phyloP scores from a whole-genome alignment of 2,329 filamentous ascomycete species.

The Aspergillus sojae region DNA sequence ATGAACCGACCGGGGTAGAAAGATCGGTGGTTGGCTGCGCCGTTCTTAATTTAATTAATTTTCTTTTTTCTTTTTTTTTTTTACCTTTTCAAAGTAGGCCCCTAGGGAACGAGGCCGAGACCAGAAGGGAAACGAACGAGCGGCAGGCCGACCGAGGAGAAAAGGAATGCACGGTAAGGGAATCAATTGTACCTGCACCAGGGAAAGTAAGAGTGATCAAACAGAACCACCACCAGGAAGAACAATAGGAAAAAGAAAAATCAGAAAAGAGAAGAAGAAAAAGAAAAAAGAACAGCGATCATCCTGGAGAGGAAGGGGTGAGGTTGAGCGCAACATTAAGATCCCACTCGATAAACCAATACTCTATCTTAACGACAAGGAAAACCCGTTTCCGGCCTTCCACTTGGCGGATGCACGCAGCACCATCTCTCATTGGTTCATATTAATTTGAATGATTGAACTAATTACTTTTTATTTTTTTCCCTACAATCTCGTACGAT shows the following conservation, averaged over 20 bases:
- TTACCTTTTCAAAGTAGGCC: slow-evolving; percentile 2
- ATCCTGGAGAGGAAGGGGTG: slow-evolving; percentile 3
- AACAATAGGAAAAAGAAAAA: neutral
- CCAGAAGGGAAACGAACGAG: slow-evolving; percentile 14
- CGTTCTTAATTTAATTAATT: slow-evolving; percentile 8
- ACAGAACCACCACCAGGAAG: neutral
- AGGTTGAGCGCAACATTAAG: neutral
- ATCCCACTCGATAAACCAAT: neutral
- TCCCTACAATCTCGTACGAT: neutral
- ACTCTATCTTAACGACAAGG: neutral
- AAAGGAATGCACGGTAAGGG: neutral
- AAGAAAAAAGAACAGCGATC: neutral
- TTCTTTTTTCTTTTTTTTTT: slow-evolving; percentile 8
- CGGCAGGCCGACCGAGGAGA: slow-evolving; percentile 15
- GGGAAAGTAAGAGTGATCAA: slow-evolving; percentile 2
- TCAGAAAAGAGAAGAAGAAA: neutral
- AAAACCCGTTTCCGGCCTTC: neutral
- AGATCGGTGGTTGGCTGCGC: slow-evolving; percentile 8
- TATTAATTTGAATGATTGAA: too few species aligned
- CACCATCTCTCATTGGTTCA: neutral
- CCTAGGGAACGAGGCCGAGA: slow-evolving; percentile 14
- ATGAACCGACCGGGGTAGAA: neutral
- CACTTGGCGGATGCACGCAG: neutral
- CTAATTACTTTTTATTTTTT: neutral
- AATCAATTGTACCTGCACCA: neutral